These are phyloP conservation scores for Fusarium nanum DNA, from an alignment of 2,329 filamentous ascomycete species.

Conservation along the genomic window DNA sequence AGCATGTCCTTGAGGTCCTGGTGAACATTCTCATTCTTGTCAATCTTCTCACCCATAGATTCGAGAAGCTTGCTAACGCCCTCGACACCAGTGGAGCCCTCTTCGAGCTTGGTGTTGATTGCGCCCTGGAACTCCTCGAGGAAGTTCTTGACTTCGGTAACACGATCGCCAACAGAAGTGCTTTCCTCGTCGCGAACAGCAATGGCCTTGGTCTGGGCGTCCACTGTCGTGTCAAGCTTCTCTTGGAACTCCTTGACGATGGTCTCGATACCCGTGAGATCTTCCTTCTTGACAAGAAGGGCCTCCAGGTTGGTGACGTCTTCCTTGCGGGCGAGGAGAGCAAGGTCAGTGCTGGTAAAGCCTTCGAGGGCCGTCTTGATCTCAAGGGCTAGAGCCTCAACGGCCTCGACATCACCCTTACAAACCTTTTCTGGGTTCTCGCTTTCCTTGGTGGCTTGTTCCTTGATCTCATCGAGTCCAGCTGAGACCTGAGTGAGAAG, in stretches of 20 bases:
- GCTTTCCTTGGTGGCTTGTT: constrained; percentile 63
- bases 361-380: constrained; percentile 83
- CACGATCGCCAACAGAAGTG: constrained; percentile 78
- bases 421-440: constrained; percentile 74
- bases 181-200: constrained; percentile 89
- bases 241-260: constrained; percentile 79
- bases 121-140: constrained; percentile 83
- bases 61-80: constrained; percentile 77
- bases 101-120: constrained; percentile 79
- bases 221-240: constrained; percentile 73
- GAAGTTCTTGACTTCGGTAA: constrained; percentile 81
- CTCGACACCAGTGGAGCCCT: constrained; percentile 78
- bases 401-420: constrained; percentile 84
- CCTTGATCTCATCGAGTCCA: constrained; percentile 79
- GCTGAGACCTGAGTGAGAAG: constrained; percentile 82
- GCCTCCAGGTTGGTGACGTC: constrained; percentile 74
- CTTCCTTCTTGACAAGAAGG: constrained; percentile 77
- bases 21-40: constrained; percentile 66
- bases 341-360: constrained; percentile 75
- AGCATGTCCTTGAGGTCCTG: constrained; percentile 78
- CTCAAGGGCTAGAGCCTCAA: constrained; percentile 85
- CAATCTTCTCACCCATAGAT: constrained; percentile 71
- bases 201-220: constrained; percentile 80
- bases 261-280: constrained; percentile 71
- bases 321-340: constrained; percentile 78